A percentile compares a stretch with the other conserved stretches of the same genome.
Conservation (phyloP, 371 early-diverging fungal genomes). For the Blakeslea trispora region DNA sequence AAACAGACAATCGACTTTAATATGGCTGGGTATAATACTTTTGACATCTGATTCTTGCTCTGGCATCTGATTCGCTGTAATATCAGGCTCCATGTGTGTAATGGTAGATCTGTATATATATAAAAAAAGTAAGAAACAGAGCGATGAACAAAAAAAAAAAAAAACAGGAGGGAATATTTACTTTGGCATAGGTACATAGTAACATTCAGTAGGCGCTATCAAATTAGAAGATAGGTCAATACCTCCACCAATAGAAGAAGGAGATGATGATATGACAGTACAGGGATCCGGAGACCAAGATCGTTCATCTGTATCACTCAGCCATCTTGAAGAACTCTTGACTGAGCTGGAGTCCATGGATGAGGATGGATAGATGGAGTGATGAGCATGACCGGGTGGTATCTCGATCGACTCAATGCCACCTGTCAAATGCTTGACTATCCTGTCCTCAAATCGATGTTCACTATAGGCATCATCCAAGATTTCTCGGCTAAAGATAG, state of each 20-base stretch:
- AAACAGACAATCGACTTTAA: conserved; percentile 47
- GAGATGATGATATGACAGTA: conserved; percentile 13
- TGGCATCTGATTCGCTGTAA: conserved; percentile 21
- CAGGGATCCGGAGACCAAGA: conserved; percentile 24
- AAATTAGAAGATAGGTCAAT: conserved; percentile 8
- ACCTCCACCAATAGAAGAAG: conserved; percentile 8
- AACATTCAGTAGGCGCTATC: conserved; percentile 30
- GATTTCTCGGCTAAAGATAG: conserved; percentile 36
- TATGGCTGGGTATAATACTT: conserved; percentile 3
- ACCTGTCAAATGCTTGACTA: conserved; percentile 46
- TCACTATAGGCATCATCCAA: conserved; percentile 28
- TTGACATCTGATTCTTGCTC: conserved; percentile 14
- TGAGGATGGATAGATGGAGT: conserved; percentile 7
- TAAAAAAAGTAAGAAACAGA: too few species aligned
- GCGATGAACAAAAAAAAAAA: too few species aligned
- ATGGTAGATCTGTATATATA: conserved; percentile 53
- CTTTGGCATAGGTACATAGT: conserved; percentile 48
- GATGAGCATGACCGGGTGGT: conserved; percentile 26
- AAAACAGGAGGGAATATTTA: conserved; percentile 12
- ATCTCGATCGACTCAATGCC: conserved; percentile 52
- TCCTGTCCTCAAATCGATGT: conserved; percentile 43
- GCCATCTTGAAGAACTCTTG: conserved; percentile 8
- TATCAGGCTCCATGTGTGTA: conserved; percentile 51
- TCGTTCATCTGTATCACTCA: conserved; percentile 20
- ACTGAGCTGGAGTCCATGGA: conserved; percentile 23